Conservation (phyloP, 345 rosid genomes). For the Alliaria petiolata region DNA sequence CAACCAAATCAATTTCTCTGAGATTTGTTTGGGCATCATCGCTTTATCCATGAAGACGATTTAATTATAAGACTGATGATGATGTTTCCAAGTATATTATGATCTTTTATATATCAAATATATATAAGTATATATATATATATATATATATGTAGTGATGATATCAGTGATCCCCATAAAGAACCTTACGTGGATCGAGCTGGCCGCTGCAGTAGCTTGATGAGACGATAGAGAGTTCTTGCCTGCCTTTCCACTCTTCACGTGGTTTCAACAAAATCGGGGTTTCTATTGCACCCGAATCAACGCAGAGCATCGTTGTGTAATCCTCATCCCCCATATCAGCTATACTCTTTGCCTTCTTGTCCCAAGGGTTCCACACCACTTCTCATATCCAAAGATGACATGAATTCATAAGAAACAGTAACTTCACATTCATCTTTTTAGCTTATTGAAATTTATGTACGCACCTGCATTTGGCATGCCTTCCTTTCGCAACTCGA, state of each 20-base stretch:
- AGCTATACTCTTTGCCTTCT: slow-evolving; percentile 65
- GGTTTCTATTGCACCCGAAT: slow-evolving; percentile 71
- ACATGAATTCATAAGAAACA: background rate
- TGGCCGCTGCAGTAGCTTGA: slow-evolving; percentile 97
- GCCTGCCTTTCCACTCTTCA: slow-evolving; percentile 89
- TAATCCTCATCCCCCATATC: slow-evolving; percentile 94
- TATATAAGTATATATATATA: no score
- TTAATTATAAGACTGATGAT: background rate
- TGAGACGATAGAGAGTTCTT: slow-evolving; percentile 83
- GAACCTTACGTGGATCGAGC: slow-evolving; percentile 83
- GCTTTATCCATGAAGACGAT: background rate
- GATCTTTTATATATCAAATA: no score
- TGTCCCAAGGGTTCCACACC: slow-evolving; percentile 98
- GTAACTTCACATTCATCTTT: background rate
- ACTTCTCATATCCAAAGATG: slow-evolving; percentile 38
- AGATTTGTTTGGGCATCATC: background rate
- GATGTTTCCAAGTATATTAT: background rate
- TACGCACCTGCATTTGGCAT: slow-evolving; percentile 75
- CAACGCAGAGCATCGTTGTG: slow-evolving; percentile 78
- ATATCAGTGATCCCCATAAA: slow-evolving; percentile 45
- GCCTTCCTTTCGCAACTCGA: slow-evolving; percentile 56
- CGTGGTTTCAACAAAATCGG: slow-evolving; percentile 64
- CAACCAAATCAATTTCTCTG: slow-evolving; percentile 5
- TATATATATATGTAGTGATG: no score
- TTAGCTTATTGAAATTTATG: background rate